Evolutionary conservation across 202 grass and related monocot genomes (phyloP).

Genomic region (Musa balbisiana): DNA sequence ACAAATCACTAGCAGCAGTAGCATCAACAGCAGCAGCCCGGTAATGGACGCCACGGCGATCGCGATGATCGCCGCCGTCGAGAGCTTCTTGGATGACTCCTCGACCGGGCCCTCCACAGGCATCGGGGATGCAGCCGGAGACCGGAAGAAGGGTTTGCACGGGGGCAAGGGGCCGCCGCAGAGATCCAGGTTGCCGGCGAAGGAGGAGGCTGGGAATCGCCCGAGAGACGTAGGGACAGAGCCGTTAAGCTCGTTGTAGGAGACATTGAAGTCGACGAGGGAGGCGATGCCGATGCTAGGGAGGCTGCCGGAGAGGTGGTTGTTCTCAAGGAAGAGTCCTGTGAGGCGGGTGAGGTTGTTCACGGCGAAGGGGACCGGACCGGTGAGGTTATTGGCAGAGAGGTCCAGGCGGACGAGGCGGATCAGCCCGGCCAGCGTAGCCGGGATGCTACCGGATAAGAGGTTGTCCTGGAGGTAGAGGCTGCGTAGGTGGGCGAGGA

Average conservation of each 20-base stretch:
- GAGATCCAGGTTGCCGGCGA: neutral
- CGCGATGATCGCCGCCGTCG: constrained; percentile 46
- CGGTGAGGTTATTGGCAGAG: constrained; percentile 18
- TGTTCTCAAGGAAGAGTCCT: constrained; percentile 3
- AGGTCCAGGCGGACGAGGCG: constrained; percentile 43
- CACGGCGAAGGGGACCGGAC: neutral
- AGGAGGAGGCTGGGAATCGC: constrained; percentile 2
- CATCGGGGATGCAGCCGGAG: constrained; percentile 43
- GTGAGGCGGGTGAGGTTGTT: constrained; percentile 17
- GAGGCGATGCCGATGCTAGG: constrained; percentile 15
- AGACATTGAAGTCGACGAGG: constrained; percentile 12
- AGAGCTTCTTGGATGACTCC: constrained; percentile 32
- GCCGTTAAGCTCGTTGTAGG: constrained; percentile 13
- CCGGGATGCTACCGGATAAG: constrained; percentile 40
- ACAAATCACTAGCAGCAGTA: constrained; percentile 37
- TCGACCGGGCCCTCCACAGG: neutral
- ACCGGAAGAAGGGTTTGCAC: constrained; percentile 64
- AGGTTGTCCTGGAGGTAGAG: constrained; percentile 59
- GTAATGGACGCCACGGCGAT: constrained; percentile 24
- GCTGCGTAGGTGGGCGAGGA: constrained; percentile 32
- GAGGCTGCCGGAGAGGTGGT: constrained; percentile 16
- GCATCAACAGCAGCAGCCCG: constrained; percentile 17
- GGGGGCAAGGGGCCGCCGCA: constrained; percentile 19
- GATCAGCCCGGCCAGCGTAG: constrained; percentile 17
- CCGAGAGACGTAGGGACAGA: constrained; percentile 4